Evolutionary conservation across 2,329 filamentous ascomycete genomes (phyloP), one percentile per base, ranked within the genome.

Genomic region (Penicillium polonicum): DNA sequence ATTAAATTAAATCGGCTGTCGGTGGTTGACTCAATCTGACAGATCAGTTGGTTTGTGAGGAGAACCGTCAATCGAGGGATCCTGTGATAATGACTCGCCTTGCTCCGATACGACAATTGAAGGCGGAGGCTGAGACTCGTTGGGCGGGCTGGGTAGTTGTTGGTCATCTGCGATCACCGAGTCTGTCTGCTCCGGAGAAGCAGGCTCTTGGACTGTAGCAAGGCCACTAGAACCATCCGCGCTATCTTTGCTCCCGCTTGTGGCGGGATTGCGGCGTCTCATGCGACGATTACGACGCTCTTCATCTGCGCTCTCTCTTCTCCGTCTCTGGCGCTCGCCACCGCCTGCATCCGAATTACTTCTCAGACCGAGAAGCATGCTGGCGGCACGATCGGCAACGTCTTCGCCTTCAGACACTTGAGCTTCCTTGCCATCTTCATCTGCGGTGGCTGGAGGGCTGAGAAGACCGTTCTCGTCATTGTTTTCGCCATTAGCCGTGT

Each of bases 361-460:
- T 58, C 91, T 85, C 74, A 97, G 88, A 45, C 91, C 91, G 70
- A 96, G 90, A 31, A 97, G 80, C 72, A 97, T 79, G 62, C 88
- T 85, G 1, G 91, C 91, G 2, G 93, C 92, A 52, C 92, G 85
- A 65, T 92, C 89, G 3, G 91, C 92, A 29, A 97, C 86, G 63
- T 96, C 91, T 73, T 92, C 82, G 42, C 80, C 79, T 55, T 83
- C 81, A 3, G 74, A 78, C 9, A 76, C 72, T 33, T 76, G 73
- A n/a, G 67, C 68, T 27, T 73, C 68, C 48, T 60, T 72, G 55
- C 64, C 68, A 6, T 74, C 64, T 27, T 70, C 70, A 21, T 78
- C 77, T 41, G 69, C 72, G 15, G 69, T 64, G 19, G 67, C 64
- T 12, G 75, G 74, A 2, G 87, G 84, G 59, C 83, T 86, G 48